Percentiles rank a stretch among this genome's conserved stretches.
Conservation (phyloP, 257 asterid genomes). For the Osmanthus fragrans region DNA sequence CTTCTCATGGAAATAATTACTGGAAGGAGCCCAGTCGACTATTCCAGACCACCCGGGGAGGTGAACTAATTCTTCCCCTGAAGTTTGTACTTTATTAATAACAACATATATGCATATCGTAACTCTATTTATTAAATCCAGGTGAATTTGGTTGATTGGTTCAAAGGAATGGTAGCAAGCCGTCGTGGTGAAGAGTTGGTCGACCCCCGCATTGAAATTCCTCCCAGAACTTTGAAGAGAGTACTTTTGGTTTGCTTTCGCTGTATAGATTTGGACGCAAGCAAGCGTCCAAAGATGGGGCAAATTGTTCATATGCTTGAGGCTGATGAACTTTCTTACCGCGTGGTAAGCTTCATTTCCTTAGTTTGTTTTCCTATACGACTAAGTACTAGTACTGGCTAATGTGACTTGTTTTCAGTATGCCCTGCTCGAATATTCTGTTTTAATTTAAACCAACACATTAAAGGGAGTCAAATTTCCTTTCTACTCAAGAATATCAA, state of each 20-base stretch:
- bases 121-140: slow-evolving; percentile 35
- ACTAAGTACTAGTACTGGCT: not conserved
- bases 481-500: too few species aligned
- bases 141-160: slow-evolving; percentile 98
- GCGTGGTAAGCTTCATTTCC: slow-evolving; percentile 48
- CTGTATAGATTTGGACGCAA: slow-evolving; percentile 82
- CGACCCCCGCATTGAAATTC: slow-evolving; percentile 69
- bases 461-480: too few species aligned
- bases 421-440: not conserved
- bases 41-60: slow-evolving; percentile 92
- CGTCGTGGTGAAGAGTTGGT: slow-evolving; percentile 80
- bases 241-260: slow-evolving; percentile 79
- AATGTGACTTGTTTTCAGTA: not conserved
- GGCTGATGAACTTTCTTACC: slow-evolving; percentile 85
- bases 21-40: slow-evolving; percentile 93
- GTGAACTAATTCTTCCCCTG: slow-evolving; percentile 34
- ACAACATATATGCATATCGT: not conserved
- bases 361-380: not conserved
- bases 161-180: slow-evolving; percentile 85
- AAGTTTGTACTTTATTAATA: not conserved
- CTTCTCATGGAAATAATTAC: slow-evolving; percentile 89
- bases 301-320: slow-evolving; percentile 98
- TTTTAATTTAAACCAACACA: not conserved
- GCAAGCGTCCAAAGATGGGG: slow-evolving; percentile 97
- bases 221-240: slow-evolving; percentile 77